Base-by-base conservation (phyloP, 176 grass and related monocot genomes). In the Stipa capillata region DNA sequence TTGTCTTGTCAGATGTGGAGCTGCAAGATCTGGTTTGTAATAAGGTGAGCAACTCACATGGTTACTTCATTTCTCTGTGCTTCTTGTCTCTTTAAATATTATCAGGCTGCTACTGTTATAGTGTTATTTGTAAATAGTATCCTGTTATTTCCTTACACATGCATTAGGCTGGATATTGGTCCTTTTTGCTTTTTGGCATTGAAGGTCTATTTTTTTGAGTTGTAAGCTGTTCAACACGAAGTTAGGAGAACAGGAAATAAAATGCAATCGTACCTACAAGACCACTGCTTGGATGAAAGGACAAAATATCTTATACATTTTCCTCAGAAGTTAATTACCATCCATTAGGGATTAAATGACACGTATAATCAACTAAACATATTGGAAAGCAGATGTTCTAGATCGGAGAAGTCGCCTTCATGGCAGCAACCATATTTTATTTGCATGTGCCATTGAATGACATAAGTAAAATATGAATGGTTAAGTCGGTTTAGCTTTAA, bases 1-100 rank as follows among this genome's bases (percentile, higher is more conserved):
- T 92, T 81, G 81, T 95, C 61, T 85, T 99, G 62, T 95, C 96
- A 28, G 88, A 93, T 51, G 79, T 86, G 62, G 92, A 95, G 81
- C 74, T 99, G 33, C 84, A 77, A 64, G 88, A 91, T 71, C 82
- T 99, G 66, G 88, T 95, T 83, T 99, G 96, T 85, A 86, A 93
- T 53, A 99, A 89, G 92, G 96, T 99, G 54, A 66, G 73, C 82
- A 35, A 75, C 85, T 44, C 16, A 27, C 39, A 88, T 78, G 40
- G 15, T 76, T 33, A 50, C 42, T 37, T 92, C 5, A 85, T 49
- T 49, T 35, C 4, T 55, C 50, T 76, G 4, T 63, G 42, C 60
- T 65, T 47, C 20, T 36, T 83, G 34, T 50, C 42, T 83, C 42
- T 70, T 23, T 25, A 52, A 60, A 39, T 63, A 40, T 83, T 58